Evolutionary conservation across 192 early-diverging fungal species (phyloP), one percentile per base, ranked within the genome.

Genomic region (Borealophlyctis nickersoniae): DNA sequence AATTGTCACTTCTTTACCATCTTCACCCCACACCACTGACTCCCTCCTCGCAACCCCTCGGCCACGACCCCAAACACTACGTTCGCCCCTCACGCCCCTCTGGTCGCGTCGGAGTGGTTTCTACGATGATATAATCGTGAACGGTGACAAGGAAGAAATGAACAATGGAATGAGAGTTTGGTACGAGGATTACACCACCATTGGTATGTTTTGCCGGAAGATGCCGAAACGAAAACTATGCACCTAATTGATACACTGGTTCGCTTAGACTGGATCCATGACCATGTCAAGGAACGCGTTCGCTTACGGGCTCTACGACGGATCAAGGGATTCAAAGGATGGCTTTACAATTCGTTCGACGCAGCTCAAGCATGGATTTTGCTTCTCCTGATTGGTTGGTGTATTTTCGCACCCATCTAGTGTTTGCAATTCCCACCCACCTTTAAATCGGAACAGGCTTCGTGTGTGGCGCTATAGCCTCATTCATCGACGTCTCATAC

Each of bases 231-330:
- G n/a, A n/a, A n/a, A n/a, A n/a, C n/a, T 4, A n/a, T 52, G 51
- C 28, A 27, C 51, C n/a, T n/a, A n/a, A n/a, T 52, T 27, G 4
- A 11, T 31, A 13, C 4, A 26, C 89, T n/a, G n/a, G n/a, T n/a
- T n/a, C n/a, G n/a, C n/a, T n/a, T n/a, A n/a, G n/a, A 96, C 75
- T 95, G 91, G 90, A 87, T 93, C 50, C 91, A 94, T 62, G 92
- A 94, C 74, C 80, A 84, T 58, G 87, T 88, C 9, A 86, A 89
- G 29, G 68, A 70, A 34, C 50, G 68, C 14, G 29, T 56, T 11
- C 61, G 68, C 23, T 29, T 70, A 4, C 68, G 68, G 13, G 23
- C 52, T 7, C 30, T 71, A 16, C 69, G 63, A 3, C 50, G 56
- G 7, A 33, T 67, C 3, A n/a, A n/a, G 19, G 69, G 74, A 19